Conservation (phyloP, 176 grass and related monocot species). For the Tillandsia leiboldiana region DNA sequence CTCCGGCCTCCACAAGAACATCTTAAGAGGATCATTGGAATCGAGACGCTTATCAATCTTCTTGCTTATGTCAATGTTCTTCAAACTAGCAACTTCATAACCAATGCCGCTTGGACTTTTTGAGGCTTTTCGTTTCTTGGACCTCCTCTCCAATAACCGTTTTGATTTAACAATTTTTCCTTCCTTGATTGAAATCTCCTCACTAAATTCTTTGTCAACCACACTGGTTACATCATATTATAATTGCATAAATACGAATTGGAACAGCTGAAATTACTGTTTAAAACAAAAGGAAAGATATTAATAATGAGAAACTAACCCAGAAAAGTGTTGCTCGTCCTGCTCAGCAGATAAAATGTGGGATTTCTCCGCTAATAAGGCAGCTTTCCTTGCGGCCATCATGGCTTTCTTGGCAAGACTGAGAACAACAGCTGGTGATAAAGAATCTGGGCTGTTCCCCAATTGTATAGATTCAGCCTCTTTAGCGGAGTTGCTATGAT, state of each 20-base stretch:
- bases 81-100: conserved; percentile 3
- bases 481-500: background rate
- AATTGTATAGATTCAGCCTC: background rate
- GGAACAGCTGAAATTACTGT: conserved; percentile 5
- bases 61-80: conserved; percentile 26
- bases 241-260: background rate
- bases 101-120: conserved; percentile 18
- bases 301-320: conserved; percentile 20
- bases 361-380: conserved; percentile 17
- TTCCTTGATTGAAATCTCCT: conserved; percentile 20
- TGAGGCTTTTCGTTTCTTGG: conserved; percentile 29
- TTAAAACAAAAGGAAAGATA: background rate
- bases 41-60: conserved; percentile 42
- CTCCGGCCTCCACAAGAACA: conserved; percentile 51
- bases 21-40: conserved; percentile 40
- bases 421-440: background rate
- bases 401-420: background rate
- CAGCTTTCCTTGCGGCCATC: conserved; percentile 11
- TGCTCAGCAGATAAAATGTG: conserved; percentile 9
- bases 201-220: background rate
- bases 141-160: conserved; percentile 39
- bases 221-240: conserved; percentile 16
- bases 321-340: conserved; percentile 9
- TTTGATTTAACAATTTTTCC: conserved; percentile 44
- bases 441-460: conserved; percentile 3